phyloP scores from a whole-genome alignment of 805 yeast genomes.

The Wickerhamiella bombiphila region DNA sequence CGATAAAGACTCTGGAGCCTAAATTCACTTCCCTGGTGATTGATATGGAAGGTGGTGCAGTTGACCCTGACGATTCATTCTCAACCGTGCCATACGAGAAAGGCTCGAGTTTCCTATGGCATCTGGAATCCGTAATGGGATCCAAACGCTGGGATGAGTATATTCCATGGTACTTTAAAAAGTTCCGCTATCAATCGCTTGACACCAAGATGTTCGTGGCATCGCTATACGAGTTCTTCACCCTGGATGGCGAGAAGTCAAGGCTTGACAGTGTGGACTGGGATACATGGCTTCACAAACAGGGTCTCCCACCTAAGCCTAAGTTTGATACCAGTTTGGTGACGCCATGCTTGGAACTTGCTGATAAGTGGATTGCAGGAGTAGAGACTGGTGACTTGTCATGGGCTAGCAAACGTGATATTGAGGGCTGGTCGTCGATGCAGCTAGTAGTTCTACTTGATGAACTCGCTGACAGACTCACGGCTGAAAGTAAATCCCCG shows the following conservation, averaged over 20 bases:
- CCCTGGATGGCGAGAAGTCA: slow-evolving; percentile 23
- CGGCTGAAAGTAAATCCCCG: slow-evolving; percentile 11
- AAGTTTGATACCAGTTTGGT: slow-evolving; percentile 65
- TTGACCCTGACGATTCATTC: slow-evolving; percentile 84
- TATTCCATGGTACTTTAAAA: slow-evolving; percentile 60
- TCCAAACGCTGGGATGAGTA: slow-evolving; percentile 55
- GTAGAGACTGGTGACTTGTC: slow-evolving; percentile 5
- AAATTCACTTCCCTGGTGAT: slow-evolving; percentile 40
- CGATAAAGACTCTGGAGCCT: slow-evolving; percentile 36
- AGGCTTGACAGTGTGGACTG: slow-evolving; percentile 64
- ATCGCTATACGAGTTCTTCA: slow-evolving; percentile 50
- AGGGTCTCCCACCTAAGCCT: slow-evolving; percentile 86
- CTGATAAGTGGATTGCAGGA: slow-evolving; percentile 45
- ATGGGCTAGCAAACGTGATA: slow-evolving; percentile 35
- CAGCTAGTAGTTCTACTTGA: slow-evolving; percentile 59
- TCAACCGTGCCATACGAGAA: slow-evolving; percentile 83
- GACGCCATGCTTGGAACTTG: slow-evolving; percentile 52
- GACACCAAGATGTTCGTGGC: slow-evolving; percentile 75
- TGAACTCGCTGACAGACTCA: slow-evolving; percentile 22
- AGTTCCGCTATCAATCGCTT: slow-evolving; percentile 53
- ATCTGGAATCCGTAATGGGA: slow-evolving; percentile 55
- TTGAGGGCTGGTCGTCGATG: slow-evolving; percentile 47
- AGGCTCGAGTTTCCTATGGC: slow-evolving; percentile 66
- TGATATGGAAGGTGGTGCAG: slow-evolving; percentile 42
- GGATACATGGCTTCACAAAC: slow-evolving; percentile 65